Percentiles rank a stretch among this genome's conserved stretches.
Evolutionary conservation across 345 rosid species (phyloP).

Genomic region (Hibiscus trionum): DNA sequence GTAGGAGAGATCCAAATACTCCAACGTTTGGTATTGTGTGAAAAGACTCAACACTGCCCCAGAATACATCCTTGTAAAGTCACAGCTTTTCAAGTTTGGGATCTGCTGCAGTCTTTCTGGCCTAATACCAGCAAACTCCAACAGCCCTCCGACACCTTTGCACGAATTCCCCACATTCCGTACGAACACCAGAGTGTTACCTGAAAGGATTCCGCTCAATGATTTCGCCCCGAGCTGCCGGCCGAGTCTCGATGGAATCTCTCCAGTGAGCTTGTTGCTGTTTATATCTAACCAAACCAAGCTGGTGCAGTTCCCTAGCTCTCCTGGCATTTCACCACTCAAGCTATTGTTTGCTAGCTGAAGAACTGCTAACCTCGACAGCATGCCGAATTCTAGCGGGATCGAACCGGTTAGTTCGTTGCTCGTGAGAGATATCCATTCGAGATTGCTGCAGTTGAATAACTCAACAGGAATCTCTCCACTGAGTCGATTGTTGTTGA

Average conservation of each 20-base stretch:
- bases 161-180: constrained; percentile 89
- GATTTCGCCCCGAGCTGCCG: constrained; percentile 84
- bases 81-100: constrained; percentile 72
- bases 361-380: constrained; percentile 75
- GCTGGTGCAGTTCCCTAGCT: constrained; percentile 85
- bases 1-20: constrained; percentile 86
- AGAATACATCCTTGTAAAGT: constrained; percentile 82
- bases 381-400: constrained; percentile 52
- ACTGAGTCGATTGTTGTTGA: constrained; percentile 69
- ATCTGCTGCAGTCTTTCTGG: constrained; percentile 76
- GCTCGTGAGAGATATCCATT: constrained; percentile 90
- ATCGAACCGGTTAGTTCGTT: constrained; percentile 61
- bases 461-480: constrained; percentile 78
- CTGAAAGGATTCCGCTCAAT: constrained; percentile 63
- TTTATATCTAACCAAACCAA: constrained; percentile 88
- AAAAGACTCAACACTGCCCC: constrained; percentile 82
- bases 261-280: constrained; percentile 84
- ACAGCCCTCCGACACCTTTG: constrained; percentile 86
- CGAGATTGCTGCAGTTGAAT: constrained; percentile 73
- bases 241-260: constrained; percentile 80
- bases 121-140: constrained; percentile 86
- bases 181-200: constrained; percentile 81
- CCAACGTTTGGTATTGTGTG: constrained; percentile 80
- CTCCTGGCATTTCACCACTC: constrained; percentile 73
- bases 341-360: constrained; percentile 93